Base-by-base conservation (phyloP, 805 yeast genomes). In the Schwanniomyces polymorphus region DNA sequence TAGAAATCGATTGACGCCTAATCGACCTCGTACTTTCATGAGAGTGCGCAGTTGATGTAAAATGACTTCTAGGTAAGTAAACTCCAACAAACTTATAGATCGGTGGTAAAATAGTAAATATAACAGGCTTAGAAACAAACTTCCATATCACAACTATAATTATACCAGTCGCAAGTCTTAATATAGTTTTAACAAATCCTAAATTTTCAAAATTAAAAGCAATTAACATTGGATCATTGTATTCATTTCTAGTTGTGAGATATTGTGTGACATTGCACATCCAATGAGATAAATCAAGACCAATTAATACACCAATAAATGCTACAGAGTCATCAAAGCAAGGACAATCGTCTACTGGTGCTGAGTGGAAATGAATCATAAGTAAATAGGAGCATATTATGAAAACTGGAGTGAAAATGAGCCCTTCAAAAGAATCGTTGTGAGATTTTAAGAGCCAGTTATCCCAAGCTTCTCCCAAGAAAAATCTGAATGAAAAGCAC, bases 241-340 rank as follows among this genome's bases (percentile, higher is more conserved):
- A 48, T 7, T 37, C 47, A 34, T 61, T 58, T 16, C 48, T 53
- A 16, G 41, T 23, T 0, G 63, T 46, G 42, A 67, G 64, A 51
- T 55, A 61, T 42, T 59, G 56, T 4, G 77, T 60, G 25, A 63
- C 57, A 23, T 63, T 55, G n/a, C 72, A 64, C 9, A 65, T 50
- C 82, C 86, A 83, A 55, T 79, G 81, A 16, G 84, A 75, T 23
- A 86, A 52, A 51, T 87, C 94, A 6, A 86, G 56, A 0, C 99
- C 99, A 38, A 83, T 69, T 12, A 91, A 72, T 38, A 91, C 97
- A 3, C 97, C 97, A 44, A 91, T 71, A 58, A 92, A 92, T 5
- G 98, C 96, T 27, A 92, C 96, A 16, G 91, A 82, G 63, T 92
- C 99, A 59, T 91, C 97, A 60, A 86, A 92, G 64, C 99, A 94